Evolutionary conservation across 805 yeast genomes (phyloP).

Genomic region (Saccharomycopsis javanensis): DNA sequence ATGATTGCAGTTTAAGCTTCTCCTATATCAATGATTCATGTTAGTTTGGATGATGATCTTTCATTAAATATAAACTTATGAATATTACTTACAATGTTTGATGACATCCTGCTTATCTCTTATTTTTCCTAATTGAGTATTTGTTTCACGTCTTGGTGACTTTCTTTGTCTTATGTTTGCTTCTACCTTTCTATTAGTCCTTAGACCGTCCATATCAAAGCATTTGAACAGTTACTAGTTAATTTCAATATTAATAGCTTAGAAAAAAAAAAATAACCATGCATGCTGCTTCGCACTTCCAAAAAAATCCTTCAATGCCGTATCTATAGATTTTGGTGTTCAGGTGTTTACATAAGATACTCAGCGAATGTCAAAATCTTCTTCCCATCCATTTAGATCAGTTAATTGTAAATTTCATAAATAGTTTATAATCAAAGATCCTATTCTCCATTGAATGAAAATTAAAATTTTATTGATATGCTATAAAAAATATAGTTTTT

Average conservation of each 20-base stretch:
- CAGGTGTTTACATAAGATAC: not conserved
- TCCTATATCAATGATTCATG: constrained; percentile 4
- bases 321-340: not conserved
- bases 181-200: not conserved
- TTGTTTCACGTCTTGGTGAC: not conserved
- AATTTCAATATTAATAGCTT: not conserved
- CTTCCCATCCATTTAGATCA: too few species aligned
- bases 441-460: too few species aligned
- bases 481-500: too few species aligned
- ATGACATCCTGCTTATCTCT: not conserved
- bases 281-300: not conserved
- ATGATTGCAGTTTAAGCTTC: constrained; percentile 15
- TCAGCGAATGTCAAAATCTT: too few species aligned
- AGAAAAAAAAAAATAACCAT: not conserved
- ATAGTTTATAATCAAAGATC: too few species aligned
- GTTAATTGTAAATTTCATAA: too few species aligned
- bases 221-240: not conserved
- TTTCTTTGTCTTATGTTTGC: not conserved
- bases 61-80: too few species aligned
- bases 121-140: too few species aligned
- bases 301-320: not conserved
- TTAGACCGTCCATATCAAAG: not conserved
- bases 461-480: too few species aligned
- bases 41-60: not conserved
- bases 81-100: not conserved